Evolutionary conservation across 1,284 basidiomycete genomes (phyloP).

Genomic region (Termitomyces sp.): DNA sequence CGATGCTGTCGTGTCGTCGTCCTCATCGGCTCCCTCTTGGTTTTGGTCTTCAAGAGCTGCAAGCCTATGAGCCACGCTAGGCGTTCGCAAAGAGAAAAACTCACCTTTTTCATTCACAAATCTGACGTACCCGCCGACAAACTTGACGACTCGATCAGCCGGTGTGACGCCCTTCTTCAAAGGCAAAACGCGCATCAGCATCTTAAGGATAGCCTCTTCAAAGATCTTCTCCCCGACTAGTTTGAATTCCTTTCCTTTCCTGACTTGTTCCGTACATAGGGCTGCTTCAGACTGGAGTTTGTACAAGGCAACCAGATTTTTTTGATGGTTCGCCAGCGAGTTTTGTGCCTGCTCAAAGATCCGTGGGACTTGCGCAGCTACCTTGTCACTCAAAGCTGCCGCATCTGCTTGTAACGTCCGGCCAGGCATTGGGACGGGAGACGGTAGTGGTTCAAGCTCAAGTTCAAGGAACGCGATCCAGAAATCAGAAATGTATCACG

Average conservation of each 20-base stretch:
- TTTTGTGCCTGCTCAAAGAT: slow-evolving; percentile 73
- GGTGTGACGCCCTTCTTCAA: slow-evolving; percentile 79
- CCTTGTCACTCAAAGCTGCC: slow-evolving; percentile 10
- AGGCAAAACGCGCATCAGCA: slow-evolving; percentile 62
- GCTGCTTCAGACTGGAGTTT: slow-evolving; percentile 70
- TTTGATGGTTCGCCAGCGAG: slow-evolving; percentile 72
- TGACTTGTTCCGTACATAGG: slow-evolving; percentile 37
- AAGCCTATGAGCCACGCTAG: background rate
- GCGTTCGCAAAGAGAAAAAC: background rate
- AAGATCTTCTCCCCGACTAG: slow-evolving; percentile 81
- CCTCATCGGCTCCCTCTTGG: slow-evolving; percentile 26
- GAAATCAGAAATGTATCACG: background rate
- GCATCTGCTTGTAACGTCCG: slow-evolving; percentile 11
- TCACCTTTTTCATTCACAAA: slow-evolving; percentile 76
- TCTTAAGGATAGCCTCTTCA: slow-evolving; percentile 62
- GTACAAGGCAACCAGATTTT: slow-evolving; percentile 83
- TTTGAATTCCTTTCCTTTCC: slow-evolving; percentile 27
- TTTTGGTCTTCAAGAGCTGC: slow-evolving; percentile 26
- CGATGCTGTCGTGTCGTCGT: slow-evolving; percentile 65
- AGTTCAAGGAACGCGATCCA: background rate
- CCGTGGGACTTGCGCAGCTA: slow-evolving; percentile 22
- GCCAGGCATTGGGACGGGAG: slow-evolving; percentile 14
- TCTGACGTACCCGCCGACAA: slow-evolving; percentile 76
- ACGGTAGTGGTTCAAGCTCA: background rate
- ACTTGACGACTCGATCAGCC: slow-evolving; percentile 83